Percentiles rank a stretch among this genome's conserved stretches.
phyloP scores from a whole-genome alignment of 2,329 filamentous ascomycete genomes.

The Decorospora gaudefroyi region DNA sequence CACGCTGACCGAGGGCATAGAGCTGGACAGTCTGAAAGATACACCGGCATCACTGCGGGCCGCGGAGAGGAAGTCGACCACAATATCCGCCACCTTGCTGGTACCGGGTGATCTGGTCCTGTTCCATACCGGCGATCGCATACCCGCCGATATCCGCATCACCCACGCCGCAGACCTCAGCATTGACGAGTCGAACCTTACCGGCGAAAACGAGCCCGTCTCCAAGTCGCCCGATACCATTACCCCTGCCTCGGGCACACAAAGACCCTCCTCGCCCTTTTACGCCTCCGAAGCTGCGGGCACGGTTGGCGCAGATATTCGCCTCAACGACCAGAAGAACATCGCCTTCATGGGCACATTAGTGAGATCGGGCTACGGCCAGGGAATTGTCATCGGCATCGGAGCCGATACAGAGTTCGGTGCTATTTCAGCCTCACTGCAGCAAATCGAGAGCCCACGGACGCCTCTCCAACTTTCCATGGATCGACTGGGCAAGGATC shows the following conservation, averaged over 20 bases:
- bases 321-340: constrained; percentile 77
- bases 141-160: constrained; percentile 93
- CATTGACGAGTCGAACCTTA: constrained; percentile 96
- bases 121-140: constrained; percentile 93
- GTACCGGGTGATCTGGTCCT: constrained; percentile 92
- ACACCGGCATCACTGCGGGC: constrained; percentile 65
- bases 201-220: constrained; percentile 94
- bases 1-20: constrained; percentile 42
- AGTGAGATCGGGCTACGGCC: constrained; percentile 91
- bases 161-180: constrained; percentile 86
- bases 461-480: constrained; percentile 94
- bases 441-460: constrained; percentile 91
- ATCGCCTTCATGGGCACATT: constrained; percentile 98
- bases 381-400: constrained; percentile 96
- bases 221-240: constrained; percentile 71
- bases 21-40: constrained; percentile 56
- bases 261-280: constrained; percentile 59
- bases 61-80: constrained; percentile 74
- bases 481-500: constrained; percentile 93
- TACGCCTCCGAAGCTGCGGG: constrained; percentile 63
- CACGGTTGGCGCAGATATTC: constrained; percentile 66
- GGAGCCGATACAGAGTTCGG: constrained; percentile 94
- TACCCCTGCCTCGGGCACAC: constrained; percentile 45
- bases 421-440: constrained; percentile 90
- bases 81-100: constrained; percentile 82